These are phyloP conservation scores for Gossypioides kirkii DNA, from an alignment of 345 rosid species.

Conservation along the genomic window DNA sequence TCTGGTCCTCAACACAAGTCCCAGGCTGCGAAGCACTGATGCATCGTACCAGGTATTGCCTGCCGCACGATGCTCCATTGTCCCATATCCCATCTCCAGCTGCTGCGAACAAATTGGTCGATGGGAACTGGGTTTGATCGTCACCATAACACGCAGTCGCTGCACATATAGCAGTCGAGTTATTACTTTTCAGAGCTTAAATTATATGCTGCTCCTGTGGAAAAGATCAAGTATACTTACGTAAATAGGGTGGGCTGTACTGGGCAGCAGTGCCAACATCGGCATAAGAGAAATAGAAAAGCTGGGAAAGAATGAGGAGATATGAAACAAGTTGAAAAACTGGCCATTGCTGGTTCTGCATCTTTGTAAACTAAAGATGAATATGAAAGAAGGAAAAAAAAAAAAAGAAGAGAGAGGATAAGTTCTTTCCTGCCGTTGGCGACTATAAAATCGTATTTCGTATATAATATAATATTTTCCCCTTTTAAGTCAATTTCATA, in stretches of 20 bases:
- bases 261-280: conserved; percentile 50
- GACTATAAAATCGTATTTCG: neutral
- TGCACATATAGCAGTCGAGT: neutral
- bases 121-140: conserved; percentile 46
- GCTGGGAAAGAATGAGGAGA: neutral
- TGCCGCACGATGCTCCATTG: conserved; percentile 61
- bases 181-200: neutral
- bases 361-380: neutral
- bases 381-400: neutral
- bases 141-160: conserved; percentile 42
- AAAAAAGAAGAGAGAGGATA: too few species aligned
- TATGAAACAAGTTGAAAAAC: neutral
- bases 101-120: conserved; percentile 56
- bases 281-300: conserved; percentile 7
- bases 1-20: conserved; percentile 30
- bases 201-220: neutral
- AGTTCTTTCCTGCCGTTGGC: neutral
- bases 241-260: conserved; percentile 46
- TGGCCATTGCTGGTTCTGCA: neutral
- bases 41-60: conserved; percentile 55
- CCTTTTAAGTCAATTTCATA: neutral
- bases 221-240: conserved; percentile 25
- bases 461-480: neutral
- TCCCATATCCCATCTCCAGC: conserved; percentile 72
- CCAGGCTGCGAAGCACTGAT: conserved; percentile 37